phyloP scores from a whole-genome alignment of 2,329 filamentous ascomycete species.

The Monosporascus ibericus region DNA sequence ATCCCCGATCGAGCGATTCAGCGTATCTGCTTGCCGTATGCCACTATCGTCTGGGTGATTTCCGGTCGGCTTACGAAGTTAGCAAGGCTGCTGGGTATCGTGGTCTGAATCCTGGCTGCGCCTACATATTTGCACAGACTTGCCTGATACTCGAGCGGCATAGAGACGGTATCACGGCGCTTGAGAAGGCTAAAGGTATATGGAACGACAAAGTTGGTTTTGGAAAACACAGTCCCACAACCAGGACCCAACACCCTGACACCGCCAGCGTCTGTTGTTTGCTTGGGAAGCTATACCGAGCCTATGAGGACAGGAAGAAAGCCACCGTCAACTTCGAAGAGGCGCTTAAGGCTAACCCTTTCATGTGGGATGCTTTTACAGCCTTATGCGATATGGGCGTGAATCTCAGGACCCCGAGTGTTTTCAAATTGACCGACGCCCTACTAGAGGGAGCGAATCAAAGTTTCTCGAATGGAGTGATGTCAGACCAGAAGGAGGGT shows the following conservation, averaged over 20 bases:
- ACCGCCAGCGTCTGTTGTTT: slow-evolving; percentile 77
- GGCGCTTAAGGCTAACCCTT: slow-evolving; percentile 81
- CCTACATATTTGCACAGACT: slow-evolving; percentile 86
- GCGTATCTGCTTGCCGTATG: slow-evolving; percentile 79
- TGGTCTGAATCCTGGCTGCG: slow-evolving; percentile 75
- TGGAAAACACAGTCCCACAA: slow-evolving; percentile 75
- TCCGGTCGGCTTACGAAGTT: slow-evolving; percentile 79
- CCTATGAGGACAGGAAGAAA: slow-evolving; percentile 74
- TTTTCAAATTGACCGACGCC: slow-evolving; percentile 68
- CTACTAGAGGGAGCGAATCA: slow-evolving; percentile 43
- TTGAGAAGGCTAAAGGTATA: slow-evolving; percentile 73
- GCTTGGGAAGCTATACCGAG: slow-evolving; percentile 80
- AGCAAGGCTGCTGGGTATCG: slow-evolving; percentile 65
- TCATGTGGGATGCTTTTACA: slow-evolving; percentile 97
- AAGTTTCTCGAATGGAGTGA: slow-evolving; percentile 24
- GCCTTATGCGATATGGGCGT: slow-evolving; percentile 83
- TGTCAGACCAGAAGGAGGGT: slow-evolving; percentile 32
- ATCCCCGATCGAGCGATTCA: slow-evolving; percentile 73
- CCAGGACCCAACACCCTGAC: slow-evolving; percentile 72
- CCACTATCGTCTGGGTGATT: slow-evolving; percentile 74
- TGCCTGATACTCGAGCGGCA: slow-evolving; percentile 74
- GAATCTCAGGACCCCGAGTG: slow-evolving; percentile 72
- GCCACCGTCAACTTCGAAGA: slow-evolving; percentile 85
- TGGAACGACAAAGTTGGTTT: slow-evolving; percentile 74
- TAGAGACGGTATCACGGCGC: slow-evolving; percentile 72